These are phyloP conservation scores for Citrus maxima DNA, from an alignment of 345 rosid genomes.

Conservation along the genomic window DNA sequence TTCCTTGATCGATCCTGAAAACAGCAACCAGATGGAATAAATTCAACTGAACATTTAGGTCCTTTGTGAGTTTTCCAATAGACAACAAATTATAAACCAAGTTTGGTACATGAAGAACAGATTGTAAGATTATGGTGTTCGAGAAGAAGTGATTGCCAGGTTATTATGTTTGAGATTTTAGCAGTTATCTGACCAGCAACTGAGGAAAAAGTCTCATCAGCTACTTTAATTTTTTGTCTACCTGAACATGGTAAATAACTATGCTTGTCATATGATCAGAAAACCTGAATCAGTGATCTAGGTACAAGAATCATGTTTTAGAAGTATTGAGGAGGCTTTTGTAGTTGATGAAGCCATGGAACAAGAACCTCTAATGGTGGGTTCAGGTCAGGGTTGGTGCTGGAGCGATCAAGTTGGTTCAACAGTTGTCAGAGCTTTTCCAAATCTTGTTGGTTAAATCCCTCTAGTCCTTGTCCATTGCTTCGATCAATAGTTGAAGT, in stretches of 20 bases:
- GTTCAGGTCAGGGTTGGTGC: not conserved
- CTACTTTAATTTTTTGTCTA: not conserved
- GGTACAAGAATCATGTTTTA: not conserved
- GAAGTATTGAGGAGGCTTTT: too few species aligned
- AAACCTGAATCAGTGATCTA: not conserved
- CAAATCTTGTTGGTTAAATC: not conserved
- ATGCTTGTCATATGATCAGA: not conserved
- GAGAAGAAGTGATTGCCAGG: not conserved
- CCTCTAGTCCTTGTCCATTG: too few species aligned
- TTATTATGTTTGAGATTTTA: not conserved
- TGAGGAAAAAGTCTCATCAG: not conserved
- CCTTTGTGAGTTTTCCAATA: not conserved
- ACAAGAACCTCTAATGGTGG: not conserved
- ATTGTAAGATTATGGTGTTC: not conserved
- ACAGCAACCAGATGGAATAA: too few species aligned
- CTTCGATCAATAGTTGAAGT: not conserved
- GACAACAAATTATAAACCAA: not conserved
- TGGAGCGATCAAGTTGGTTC: not conserved
- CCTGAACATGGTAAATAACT: not conserved
- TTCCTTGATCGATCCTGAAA: too few species aligned
- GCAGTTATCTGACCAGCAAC: not conserved
- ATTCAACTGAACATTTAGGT: too few species aligned
- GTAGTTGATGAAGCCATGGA: not conserved
- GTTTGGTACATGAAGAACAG: not conserved
- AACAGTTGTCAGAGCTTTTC: too few species aligned